These are phyloP conservation scores for Penicillium pulvis DNA, from an alignment of 495 filamentous ascomycete genomes.

Conservation along the genomic window DNA sequence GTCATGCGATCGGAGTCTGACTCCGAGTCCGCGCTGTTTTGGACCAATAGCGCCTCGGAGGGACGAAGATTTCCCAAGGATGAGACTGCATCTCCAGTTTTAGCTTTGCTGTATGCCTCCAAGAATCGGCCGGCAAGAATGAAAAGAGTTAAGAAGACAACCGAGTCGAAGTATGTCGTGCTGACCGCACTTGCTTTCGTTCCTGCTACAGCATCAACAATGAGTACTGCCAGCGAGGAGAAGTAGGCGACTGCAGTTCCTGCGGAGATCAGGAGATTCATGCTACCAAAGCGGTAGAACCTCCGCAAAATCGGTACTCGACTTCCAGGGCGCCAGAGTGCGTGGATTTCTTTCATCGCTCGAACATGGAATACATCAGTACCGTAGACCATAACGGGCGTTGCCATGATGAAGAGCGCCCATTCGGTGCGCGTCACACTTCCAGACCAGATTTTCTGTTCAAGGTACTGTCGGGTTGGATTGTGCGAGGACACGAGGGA, in stretches of 20 bases:
- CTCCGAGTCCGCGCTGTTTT: neutral
- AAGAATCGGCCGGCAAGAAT: conserved; percentile 78
- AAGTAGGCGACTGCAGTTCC: conserved; percentile 90
- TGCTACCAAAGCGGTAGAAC: conserved; percentile 93
- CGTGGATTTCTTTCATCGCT: conserved; percentile 75
- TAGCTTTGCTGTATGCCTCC: conserved; percentile 91
- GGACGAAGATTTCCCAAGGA: conserved; percentile 78
- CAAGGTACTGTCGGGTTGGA: conserved; percentile 60
- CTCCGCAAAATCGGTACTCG: conserved; percentile 71
- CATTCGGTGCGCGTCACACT: conserved; percentile 78
- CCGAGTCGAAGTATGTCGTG: conserved; percentile 88
- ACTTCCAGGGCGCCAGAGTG: conserved; percentile 81
- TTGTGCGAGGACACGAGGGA: conserved; percentile 66
- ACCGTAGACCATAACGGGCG: conserved; percentile 86
- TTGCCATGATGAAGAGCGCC: conserved; percentile 81
- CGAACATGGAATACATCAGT: conserved; percentile 85
- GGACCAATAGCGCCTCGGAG: conserved; percentile 71
- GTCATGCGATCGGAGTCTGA: conserved; percentile 28
- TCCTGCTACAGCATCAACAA: conserved; percentile 59
- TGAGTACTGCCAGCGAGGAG: conserved; percentile 77
- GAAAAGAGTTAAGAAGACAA: conserved; percentile 92
- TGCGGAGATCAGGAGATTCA: conserved; percentile 91
- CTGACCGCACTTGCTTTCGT: conserved; percentile 43
- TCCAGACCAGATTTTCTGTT: conserved; percentile 68
- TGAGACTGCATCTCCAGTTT: conserved; percentile 85